These are phyloP conservation scores for Ilex asprella DNA, from an alignment of 257 asterid species.

Conservation along the genomic window DNA sequence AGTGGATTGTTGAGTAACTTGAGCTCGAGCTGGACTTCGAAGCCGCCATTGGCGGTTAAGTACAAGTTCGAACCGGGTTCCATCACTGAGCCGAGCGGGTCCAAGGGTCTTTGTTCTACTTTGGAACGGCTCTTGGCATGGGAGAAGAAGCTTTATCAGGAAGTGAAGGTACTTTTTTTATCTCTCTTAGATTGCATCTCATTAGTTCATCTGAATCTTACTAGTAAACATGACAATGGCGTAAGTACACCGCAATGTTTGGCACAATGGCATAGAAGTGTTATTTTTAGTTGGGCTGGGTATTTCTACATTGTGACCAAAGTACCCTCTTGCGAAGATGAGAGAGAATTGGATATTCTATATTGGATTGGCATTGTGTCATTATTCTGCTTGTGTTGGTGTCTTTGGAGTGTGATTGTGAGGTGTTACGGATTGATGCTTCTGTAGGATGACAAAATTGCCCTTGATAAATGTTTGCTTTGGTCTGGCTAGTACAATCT, in stretches of 20 bases:
- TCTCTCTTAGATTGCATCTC: constrained; percentile 4
- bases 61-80: constrained; percentile 70
- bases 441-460: constrained; percentile 26
- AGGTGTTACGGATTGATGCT: background rate
- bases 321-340: no score
- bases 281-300: constrained; percentile 14
- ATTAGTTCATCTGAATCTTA: background rate
- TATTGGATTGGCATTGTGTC: background rate
- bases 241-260: constrained; percentile 19
- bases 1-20: constrained; percentile 85
- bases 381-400: background rate
- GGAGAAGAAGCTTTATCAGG: constrained; percentile 92
- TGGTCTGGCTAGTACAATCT: constrained; percentile 32
- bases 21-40: constrained; percentile 96
- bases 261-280: constrained; percentile 21
- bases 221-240: constrained; percentile 11
- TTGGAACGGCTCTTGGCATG: constrained; percentile 93
- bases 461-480: constrained; percentile 22
- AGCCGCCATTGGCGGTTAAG: constrained; percentile 91
- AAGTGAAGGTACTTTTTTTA: constrained; percentile 71
- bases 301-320: background rate
- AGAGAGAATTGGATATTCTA: constrained; percentile 11
- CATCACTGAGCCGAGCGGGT: constrained; percentile 51
- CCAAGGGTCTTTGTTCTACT: constrained; percentile 80
- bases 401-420: background rate